Percentiles rank a stretch among this genome's conserved stretches.
Conservation (phyloP, 345 rosid genomes). For the Nephelium lappaceum region DNA sequence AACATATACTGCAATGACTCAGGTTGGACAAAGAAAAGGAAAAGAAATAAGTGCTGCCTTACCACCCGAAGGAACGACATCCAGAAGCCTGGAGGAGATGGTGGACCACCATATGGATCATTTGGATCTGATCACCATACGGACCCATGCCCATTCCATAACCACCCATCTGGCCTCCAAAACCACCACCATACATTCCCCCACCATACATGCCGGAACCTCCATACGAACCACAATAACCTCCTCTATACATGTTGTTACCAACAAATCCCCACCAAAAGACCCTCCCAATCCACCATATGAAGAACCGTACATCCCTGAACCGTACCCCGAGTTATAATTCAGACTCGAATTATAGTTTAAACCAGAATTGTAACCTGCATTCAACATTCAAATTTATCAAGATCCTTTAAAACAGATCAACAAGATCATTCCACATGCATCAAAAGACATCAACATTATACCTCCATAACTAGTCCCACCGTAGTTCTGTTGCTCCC, state of each 20-base stretch:
- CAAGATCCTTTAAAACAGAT: background rate
- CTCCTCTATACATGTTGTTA: slow-evolving; percentile 77
- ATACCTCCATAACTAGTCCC: slow-evolving; percentile 55
- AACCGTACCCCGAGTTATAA: slow-evolving; percentile 72
- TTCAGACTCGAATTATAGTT: slow-evolving; percentile 60
- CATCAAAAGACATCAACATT: background rate
- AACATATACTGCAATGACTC: no score
- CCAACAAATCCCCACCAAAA: slow-evolving; percentile 71
- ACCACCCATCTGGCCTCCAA: slow-evolving; percentile 89
- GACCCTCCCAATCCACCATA: slow-evolving; percentile 60
- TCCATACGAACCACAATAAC: slow-evolving; percentile 79
- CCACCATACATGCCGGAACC: slow-evolving; percentile 63
- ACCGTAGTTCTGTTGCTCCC: slow-evolving; percentile 84
- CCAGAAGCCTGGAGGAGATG: slow-evolving; percentile 99
- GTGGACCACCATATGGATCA: slow-evolving; percentile 76
- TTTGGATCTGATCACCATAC: slow-evolving; percentile 90
- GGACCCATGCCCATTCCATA: slow-evolving; percentile 90
- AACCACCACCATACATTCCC: slow-evolving; percentile 49
- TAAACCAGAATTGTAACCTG: slow-evolving; percentile 74
- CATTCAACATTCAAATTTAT: slow-evolving; percentile 26
- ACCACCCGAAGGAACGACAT: slow-evolving; percentile 94
- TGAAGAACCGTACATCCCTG: slow-evolving; percentile 64
- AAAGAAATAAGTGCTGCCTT: slow-evolving; percentile 19
- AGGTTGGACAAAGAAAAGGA: background rate
- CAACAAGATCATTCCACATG: background rate